These are phyloP conservation scores for Candida fluviatilis DNA, from an alignment of 805 yeast genomes.

Conservation along the genomic window DNA sequence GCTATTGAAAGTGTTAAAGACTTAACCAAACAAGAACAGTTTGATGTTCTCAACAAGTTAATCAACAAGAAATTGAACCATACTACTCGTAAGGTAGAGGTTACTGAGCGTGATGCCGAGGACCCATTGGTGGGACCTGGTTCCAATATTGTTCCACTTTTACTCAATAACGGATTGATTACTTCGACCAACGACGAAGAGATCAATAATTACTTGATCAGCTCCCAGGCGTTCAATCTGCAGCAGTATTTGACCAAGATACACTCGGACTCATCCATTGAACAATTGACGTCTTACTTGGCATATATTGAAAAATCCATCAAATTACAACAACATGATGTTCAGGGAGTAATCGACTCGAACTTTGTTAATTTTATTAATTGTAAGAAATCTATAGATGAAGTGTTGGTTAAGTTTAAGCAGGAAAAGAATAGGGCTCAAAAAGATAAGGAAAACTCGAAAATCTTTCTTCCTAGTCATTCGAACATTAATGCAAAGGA, in stretches of 20 bases:
- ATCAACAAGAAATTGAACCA: constrained; percentile 12
- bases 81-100: background rate
- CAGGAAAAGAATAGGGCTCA: constrained; percentile 32
- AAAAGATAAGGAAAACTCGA: constrained; percentile 28
- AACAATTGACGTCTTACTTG: constrained; percentile 26
- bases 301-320: constrained; percentile 30
- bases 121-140: constrained; percentile 34
- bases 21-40: constrained; percentile 26
- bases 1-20: constrained; percentile 15
- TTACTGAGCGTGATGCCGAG: constrained; percentile 18
- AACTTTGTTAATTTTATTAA: constrained; percentile 33
- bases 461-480: constrained; percentile 35
- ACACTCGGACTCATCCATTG: constrained; percentile 35
- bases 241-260: constrained; percentile 32
- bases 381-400: constrained; percentile 37
- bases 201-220: constrained; percentile 27
- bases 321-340: constrained; percentile 29
- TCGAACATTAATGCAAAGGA: constrained; percentile 11
- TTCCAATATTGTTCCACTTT: constrained; percentile 22
- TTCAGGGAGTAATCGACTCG: constrained; percentile 33
- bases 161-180: constrained; percentile 21
- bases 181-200: constrained; percentile 25
- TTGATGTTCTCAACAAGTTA: constrained; percentile 24
- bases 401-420: constrained; percentile 30
- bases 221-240: constrained; percentile 33